A percentile compares a stretch with the other conserved stretches of the same genome.
These are phyloP conservation scores for Dactylorhiza incarnata DNA, from an alignment of 106 monocot species.

Conservation along the genomic window DNA sequence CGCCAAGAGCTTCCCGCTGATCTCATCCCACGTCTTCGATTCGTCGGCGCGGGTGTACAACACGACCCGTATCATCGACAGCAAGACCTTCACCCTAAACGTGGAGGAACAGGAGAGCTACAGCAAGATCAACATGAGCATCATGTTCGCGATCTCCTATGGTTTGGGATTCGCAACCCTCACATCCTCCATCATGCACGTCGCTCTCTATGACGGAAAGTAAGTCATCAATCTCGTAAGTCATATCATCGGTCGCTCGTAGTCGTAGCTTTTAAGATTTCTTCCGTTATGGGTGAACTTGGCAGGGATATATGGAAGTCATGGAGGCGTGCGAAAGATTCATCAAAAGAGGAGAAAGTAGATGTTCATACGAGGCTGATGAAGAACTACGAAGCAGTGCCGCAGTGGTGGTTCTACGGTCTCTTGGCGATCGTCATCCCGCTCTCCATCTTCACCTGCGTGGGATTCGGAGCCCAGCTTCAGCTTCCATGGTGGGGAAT, in stretches of 20 bases:
- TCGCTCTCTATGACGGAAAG: conserved; percentile 71
- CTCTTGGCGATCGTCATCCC: conserved; percentile 33
- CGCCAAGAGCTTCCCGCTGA: conserved; percentile 39
- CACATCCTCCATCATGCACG: conserved; percentile 59
- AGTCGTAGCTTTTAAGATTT: too few relatives aligned
- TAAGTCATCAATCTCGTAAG: too few relatives aligned
- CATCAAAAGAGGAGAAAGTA: conserved; percentile 5
- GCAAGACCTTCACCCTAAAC: conserved; percentile 26
- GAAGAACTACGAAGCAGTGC: conserved; percentile 74
- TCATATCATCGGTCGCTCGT: too few relatives aligned
- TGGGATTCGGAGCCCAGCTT: conserved; percentile 47
- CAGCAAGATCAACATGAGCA: conserved; percentile 52
- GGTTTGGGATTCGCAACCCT: conserved; percentile 66
- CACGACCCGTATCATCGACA: conserved; percentile 28
- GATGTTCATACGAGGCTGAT: conserved; percentile 40
- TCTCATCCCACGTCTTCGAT: conserved; percentile 25
- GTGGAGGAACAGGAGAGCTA: conserved; percentile 23
- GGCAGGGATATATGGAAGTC: conserved; percentile 13
- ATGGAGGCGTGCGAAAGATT: conserved; percentile 16
- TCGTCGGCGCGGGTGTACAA: conserved; percentile 24
- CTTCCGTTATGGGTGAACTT: not conserved
- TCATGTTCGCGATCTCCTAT: conserved; percentile 45
- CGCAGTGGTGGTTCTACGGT: conserved; percentile 79
- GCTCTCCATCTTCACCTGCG: conserved; percentile 47
- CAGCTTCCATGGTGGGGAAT: conserved; percentile 97